Conservation (phyloP, 176 grass and related monocot genomes). For the Oryza nivara region DNA sequence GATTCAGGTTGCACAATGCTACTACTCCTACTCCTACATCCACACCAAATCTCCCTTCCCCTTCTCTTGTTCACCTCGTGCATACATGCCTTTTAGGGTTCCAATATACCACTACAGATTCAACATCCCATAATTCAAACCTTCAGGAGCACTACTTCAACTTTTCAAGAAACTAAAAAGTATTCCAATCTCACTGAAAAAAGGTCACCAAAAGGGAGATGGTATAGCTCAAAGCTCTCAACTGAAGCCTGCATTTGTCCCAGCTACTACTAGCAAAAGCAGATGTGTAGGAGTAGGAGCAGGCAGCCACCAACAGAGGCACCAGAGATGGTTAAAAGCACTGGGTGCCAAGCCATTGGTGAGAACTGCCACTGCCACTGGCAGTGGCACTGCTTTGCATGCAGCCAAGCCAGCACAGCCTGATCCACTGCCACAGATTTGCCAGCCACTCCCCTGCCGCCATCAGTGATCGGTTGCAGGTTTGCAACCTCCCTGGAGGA, state of each 20-base stretch:
- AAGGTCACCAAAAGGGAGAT: neutral
- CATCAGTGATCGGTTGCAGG: conserved; percentile 12
- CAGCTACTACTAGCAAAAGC: conserved; percentile 12
- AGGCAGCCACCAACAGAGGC: neutral
- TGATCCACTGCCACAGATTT: conserved; percentile 47
- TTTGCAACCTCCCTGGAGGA: conserved; percentile 23
- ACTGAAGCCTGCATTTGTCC: conserved; percentile 12
- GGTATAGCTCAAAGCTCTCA: neutral
- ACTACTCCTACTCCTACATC: neutral
- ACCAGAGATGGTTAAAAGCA: conserved; percentile 20
- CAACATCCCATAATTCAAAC: neutral
- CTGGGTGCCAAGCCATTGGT: conserved; percentile 17
- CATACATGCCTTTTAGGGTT: neutral
- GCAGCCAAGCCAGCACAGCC: neutral
- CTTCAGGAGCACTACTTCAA: neutral
- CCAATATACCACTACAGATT: too few relatives aligned
- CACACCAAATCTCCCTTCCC: neutral
- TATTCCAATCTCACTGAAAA: neutral
- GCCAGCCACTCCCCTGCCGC: conserved; percentile 16
- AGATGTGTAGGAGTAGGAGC: neutral
- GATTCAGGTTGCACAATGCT: neutral
- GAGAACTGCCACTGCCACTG: conserved; percentile 31
- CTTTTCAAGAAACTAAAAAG: neutral
- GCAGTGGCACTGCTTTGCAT: conserved; percentile 34
- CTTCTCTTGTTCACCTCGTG: too few relatives aligned